Conservation (phyloP, 345 rosid species). For the Salix exigua region DNA sequence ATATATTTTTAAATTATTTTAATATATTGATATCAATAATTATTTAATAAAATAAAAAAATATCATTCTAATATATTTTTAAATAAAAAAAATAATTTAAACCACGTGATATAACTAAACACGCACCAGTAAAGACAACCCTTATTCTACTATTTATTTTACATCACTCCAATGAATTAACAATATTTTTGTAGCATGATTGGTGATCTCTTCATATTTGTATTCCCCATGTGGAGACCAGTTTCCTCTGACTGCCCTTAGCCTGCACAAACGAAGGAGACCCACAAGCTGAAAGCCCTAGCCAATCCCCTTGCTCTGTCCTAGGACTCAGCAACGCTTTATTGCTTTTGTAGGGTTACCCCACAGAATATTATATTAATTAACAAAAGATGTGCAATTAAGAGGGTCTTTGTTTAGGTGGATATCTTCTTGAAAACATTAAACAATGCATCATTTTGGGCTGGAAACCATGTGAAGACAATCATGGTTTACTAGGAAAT, state of each 20-base stretch:
- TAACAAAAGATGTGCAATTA: neutral
- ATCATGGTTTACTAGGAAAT: conserved; percentile 24
- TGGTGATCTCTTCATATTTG: conserved; percentile 11
- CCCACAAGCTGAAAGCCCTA: conserved; percentile 7
- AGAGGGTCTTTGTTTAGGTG: conserved; percentile 10
- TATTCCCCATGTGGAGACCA: conserved; percentile 44
- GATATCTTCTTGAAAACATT: conserved; percentile 3
- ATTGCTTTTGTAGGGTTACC: conserved; percentile 1
- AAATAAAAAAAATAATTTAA: no score
- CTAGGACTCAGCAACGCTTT: conserved; percentile 9
- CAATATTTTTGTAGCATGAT: conserved; percentile 10
- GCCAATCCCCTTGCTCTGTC: conserved; percentile 1
- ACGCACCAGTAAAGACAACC: no score
- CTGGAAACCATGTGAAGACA: conserved; percentile 53
- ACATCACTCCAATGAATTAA: neutral
- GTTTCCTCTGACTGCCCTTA: conserved; percentile 34
- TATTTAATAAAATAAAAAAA: no score
- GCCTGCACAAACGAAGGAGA: neutral
- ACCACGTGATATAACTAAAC: no score
- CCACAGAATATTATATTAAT: neutral
- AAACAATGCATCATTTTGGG: conserved; percentile 15
- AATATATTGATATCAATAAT: no score
- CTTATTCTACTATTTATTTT: neutral
- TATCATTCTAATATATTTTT: no score
- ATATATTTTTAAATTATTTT: no score